These are phyloP conservation scores for Tolypocladium ophioglossoides DNA, from an alignment of 2,329 filamentous ascomycete species.

Conservation along the genomic window DNA sequence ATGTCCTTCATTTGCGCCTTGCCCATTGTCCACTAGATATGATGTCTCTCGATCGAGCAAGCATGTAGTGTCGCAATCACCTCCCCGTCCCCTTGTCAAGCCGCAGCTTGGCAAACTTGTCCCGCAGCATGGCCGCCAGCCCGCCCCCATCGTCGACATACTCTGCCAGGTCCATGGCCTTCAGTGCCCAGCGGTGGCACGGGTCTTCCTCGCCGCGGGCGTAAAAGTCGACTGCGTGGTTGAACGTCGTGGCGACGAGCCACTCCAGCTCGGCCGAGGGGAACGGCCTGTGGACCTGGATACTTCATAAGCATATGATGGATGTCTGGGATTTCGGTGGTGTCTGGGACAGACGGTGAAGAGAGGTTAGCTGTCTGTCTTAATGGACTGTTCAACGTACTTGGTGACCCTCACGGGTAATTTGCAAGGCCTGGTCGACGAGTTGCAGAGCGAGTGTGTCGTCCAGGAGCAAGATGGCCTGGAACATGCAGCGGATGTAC, in stretches of 20 bases:
- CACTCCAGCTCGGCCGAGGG: constrained; percentile 63
- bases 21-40: not conserved
- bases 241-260: constrained; percentile 61
- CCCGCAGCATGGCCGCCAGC: constrained; percentile 32
- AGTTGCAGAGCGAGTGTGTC: constrained; percentile 46
- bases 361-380: not conserved
- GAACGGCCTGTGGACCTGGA: constrained; percentile 36
- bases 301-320: not conserved
- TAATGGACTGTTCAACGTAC: constrained; percentile 20
- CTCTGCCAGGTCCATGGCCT: constrained; percentile 51
- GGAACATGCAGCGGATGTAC: constrained; percentile 71
- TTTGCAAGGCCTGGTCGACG: constrained; percentile 49
- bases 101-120: constrained; percentile 30
- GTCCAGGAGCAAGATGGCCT: constrained; percentile 49
- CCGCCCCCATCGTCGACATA: constrained; percentile 43
- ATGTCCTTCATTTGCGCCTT: no score
- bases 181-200: constrained; percentile 51
- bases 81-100: constrained; percentile 6
- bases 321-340: not conserved
- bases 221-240: constrained; percentile 59
- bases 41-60: not conserved
- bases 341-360: not conserved
- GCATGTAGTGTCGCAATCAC: not conserved
- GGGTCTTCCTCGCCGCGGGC: constrained; percentile 40
- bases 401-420: constrained; percentile 39